These are phyloP conservation scores for Alternaria brassicicola DNA, from an alignment of 2,329 filamentous ascomycete species.

Conservation along the genomic window DNA sequence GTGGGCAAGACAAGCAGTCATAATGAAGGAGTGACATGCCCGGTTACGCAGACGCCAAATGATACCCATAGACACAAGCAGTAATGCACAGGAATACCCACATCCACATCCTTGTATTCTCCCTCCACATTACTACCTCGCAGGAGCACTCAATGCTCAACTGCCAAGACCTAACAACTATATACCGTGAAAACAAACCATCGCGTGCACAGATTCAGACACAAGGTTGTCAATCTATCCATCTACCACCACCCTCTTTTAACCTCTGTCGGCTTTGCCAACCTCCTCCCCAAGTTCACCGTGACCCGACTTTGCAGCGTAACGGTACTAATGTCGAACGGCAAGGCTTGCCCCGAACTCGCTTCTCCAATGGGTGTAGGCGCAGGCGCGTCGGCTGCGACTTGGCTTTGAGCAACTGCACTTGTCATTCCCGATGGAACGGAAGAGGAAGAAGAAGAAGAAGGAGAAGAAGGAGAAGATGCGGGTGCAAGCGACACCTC, in stretches of 20 bases:
- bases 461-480: background rate
- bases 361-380: constrained; percentile 19
- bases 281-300: constrained; percentile 39
- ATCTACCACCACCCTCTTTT: constrained; percentile 17
- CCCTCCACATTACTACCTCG: background rate
- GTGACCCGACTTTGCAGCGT: constrained; percentile 44
- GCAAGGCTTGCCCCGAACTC: constrained; percentile 20
- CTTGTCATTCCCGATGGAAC: constrained; percentile 13
- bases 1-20: background rate
- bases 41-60: background rate
- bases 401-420: constrained; percentile 31
- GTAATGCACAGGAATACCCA: background rate
- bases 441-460: background rate
- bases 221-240: background rate
- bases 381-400: constrained; percentile 18
- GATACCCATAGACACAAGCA: constrained; percentile 14
- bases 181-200: constrained; percentile 4
- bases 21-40: background rate
- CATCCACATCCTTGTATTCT: background rate
- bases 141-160: constrained; percentile 22
- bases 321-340: constrained; percentile 46
- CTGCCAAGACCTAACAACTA: constrained; percentile 5
- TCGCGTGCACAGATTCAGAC: background rate
- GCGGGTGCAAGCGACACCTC: background rate
- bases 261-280: constrained; percentile 27